Base-by-base conservation (phyloP, 106 monocot species). In the Dactylorhiza incarnata region DNA sequence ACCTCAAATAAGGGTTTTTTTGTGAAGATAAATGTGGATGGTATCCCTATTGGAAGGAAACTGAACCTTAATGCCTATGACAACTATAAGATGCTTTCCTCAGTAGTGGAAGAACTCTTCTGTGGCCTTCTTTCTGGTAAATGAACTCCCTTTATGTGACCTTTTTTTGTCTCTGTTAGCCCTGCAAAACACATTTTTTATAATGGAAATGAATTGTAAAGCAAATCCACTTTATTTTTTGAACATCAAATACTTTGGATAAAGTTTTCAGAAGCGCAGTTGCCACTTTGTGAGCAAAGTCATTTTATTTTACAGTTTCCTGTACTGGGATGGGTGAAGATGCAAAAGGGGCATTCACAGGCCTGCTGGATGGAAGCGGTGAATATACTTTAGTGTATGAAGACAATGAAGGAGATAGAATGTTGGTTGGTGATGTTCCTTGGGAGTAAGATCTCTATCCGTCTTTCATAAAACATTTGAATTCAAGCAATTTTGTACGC, bases 381-480 rank as follows among this genome's bases (percentile, higher is more conserved):
- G 89, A 95, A 75, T 90, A 81, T 56, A 88, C 88, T 49, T 73
- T 95, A 77, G 95, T 95, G 20, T 92, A 92, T 79, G 95, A 92
- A 81, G 95, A 95, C 76, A 68, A 83, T 58, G 95, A 92, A 86
- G 95, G 95, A 13, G 92, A 95, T 45, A 80, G 73, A 70, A 80
- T 95, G 83, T 49, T 95, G 76, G 95, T 83, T 74, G 92, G 95
- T 16, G 92, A 92, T 80, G 92, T 92, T 52, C 91, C 92, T n/a
- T 95, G 91, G 91, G 73, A 87, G 94, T 95, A 88, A 85, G 94
- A 49, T 49, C 23, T 72, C 10, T 46, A 46, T 47, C 7, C 45
- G 1, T 17, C 46, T 49, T 44, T 72, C 6, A 23, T 7, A 72
- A 72, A 20, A 37, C 37, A 37, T 3, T 37, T 37, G 37, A 37